Evolutionary conservation across 805 yeast genomes (phyloP).

Genomic region (Starmerella sp.): DNA sequence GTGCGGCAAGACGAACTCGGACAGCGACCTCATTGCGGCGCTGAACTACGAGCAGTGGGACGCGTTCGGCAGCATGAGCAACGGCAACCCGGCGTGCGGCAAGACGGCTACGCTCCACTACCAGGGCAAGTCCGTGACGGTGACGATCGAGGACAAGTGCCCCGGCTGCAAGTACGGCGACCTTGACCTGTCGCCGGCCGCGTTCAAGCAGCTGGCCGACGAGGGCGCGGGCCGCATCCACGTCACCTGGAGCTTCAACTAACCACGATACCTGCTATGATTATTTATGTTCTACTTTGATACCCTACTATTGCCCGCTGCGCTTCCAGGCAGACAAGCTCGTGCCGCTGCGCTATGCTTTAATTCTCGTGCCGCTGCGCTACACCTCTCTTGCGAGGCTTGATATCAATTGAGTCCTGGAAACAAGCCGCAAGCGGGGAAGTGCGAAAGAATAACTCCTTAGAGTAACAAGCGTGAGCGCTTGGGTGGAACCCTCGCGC

Average conservation of each 20-base stretch:
- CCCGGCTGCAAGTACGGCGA: conserved; percentile 41
- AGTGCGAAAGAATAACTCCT: no score
- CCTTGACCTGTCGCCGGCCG: conserved; percentile 52
- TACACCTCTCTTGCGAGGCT: no score
- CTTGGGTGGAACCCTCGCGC: no score
- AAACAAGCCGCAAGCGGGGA: no score
- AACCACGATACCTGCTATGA: not conserved
- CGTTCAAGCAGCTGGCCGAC: conserved; percentile 43
- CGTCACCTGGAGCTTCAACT: conserved; percentile 37
- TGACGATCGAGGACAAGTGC: conserved; percentile 48
- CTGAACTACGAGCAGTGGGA: conserved; percentile 33
- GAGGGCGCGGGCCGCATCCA: conserved; percentile 42
- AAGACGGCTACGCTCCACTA: conserved; percentile 38
- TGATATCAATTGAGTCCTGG: no score
- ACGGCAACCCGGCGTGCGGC: conserved; percentile 43
- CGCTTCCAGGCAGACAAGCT: no score
- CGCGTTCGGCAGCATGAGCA: conserved; percentile 34
- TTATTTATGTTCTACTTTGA: conserved; percentile 2
- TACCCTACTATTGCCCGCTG: not conserved
- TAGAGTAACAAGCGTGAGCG: no score
- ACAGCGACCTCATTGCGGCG: conserved; percentile 44
- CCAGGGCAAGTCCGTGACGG: conserved; percentile 43
- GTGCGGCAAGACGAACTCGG: conserved; percentile 40
- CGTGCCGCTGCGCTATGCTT: no score
- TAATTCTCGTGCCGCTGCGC: no score